Base-by-base conservation (phyloP, 352 stramenopile genomes). In the Phytophthora citricola region DNA sequence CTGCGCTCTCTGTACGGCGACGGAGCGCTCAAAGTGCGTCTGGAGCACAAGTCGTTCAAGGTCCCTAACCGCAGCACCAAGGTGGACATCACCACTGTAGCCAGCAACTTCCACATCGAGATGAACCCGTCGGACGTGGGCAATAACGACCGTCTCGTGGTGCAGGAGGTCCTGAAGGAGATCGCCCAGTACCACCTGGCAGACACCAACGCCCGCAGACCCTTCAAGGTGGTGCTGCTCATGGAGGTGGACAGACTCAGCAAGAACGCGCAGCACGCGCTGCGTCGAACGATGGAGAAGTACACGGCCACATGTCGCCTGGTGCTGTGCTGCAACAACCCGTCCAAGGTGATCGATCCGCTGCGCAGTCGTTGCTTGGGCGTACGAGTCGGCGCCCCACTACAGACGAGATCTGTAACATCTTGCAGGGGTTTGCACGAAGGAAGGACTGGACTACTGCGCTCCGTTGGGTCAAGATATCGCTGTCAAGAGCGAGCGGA, bases 141-240 rank as follows among this genome's bases (percentile, higher is more conserved):
- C 22, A 96, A 90, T 47, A 97, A 97, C 73, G 98, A 99, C 82
- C 91, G 96, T 8, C 97, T 97, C 48, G 95, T 99, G 32, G 93
- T 99, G 41, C 97, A 99, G 76, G 97, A 99, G 71, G 95, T 99
- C 52, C 98, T 99, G 66, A 99, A 99, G 78, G 97, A 99, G 83
- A 99, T 99, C 66, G 98, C 98, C 9, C 87, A 98, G 72, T 96
- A 93, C 70, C 84, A 93, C 24, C 57, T 93, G 36, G 75, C 92
- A 0, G 88, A 95, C 60, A 69, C 80, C n/a, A 90, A 92, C 46
- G 83, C 88, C 8, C 82, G 79, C 31, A 83, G 83, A 43, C 71
- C 78, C 6, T 96, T 94, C 63, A 95, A 95, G 65, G 95, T 99
- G 39, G 96, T 99, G 34, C 77, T 99, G 32, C 79, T 99, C 26